phyloP scores from a whole-genome alignment of 495 filamentous ascomycete genomes.

The Darksidea phi region DNA sequence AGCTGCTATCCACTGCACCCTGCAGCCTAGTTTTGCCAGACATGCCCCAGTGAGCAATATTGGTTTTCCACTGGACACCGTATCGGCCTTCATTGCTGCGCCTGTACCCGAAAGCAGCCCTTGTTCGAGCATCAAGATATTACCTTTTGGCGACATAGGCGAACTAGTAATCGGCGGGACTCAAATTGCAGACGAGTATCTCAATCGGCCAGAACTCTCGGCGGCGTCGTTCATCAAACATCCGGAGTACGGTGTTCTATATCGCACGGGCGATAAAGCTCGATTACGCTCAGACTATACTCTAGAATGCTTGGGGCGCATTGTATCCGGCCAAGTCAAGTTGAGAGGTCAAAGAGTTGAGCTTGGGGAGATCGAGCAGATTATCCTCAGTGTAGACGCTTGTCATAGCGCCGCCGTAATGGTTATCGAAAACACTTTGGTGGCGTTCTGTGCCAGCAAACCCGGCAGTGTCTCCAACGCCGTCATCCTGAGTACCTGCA shows the following conservation, averaged over 20 bases:
- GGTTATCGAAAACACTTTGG: slow-evolving; percentile 59
- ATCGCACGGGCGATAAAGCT: slow-evolving; percentile 84
- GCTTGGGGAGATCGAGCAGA: slow-evolving; percentile 78
- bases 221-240: slow-evolving; percentile 63
- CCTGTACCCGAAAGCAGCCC: slow-evolving; percentile 23
- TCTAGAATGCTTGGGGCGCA: slow-evolving; percentile 79
- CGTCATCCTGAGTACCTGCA: slow-evolving; percentile 58
- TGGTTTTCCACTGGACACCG: slow-evolving; percentile 70
- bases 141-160: slow-evolving; percentile 67
- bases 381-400: slow-evolving; percentile 54
- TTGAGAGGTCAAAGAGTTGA: slow-evolving; percentile 79
- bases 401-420: slow-evolving; percentile 57
- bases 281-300: slow-evolving; percentile 64
- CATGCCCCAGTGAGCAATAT: slow-evolving; percentile 62
- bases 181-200: slow-evolving; percentile 76
- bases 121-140: slow-evolving; percentile 41
- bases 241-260: slow-evolving; percentile 58
- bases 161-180: slow-evolving; percentile 80
- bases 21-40: slow-evolving; percentile 50
- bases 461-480: slow-evolving; percentile 38
- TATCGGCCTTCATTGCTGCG: slow-evolving; percentile 67
- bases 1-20: slow-evolving; percentile 74
- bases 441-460: slow-evolving; percentile 63
- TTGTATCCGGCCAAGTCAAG: slow-evolving; percentile 76
- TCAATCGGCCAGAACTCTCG: slow-evolving; percentile 79